Percentiles rank a stretch among this genome's conserved stretches.
These are phyloP conservation scores for Candida argentea DNA, from an alignment of 805 yeast species.

Conservation along the genomic window DNA sequence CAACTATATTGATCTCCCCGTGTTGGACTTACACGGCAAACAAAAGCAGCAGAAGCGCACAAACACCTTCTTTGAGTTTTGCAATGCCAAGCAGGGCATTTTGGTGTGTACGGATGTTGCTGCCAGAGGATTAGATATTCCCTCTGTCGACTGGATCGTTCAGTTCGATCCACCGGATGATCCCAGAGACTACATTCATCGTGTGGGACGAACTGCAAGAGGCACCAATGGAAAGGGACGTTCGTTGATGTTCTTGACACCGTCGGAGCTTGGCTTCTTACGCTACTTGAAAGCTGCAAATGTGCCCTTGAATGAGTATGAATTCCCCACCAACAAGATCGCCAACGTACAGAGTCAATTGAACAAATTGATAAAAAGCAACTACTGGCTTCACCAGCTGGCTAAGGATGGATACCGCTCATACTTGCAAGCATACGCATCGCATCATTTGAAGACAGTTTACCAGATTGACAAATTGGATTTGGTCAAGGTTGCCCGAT, in stretches of 20 bases:
- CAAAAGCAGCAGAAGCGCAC: slow-evolving; percentile 99
- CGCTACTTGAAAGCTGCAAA: slow-evolving; percentile 93
- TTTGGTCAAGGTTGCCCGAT: slow-evolving; percentile 86
- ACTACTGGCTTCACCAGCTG: slow-evolving; percentile 87
- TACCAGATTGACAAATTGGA: slow-evolving; percentile 94
- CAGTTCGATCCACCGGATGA: slow-evolving; percentile 99
- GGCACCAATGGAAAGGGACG: slow-evolving; percentile 84
- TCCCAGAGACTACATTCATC: slow-evolving; percentile 97
- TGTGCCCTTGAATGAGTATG: slow-evolving; percentile 95
- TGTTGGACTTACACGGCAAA: slow-evolving; percentile 91
- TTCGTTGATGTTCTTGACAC: slow-evolving; percentile 90
- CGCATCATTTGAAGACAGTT: slow-evolving; percentile 92
- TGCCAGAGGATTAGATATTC: slow-evolving; percentile 97
- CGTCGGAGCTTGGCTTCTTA: slow-evolving; percentile 88
- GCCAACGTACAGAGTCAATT: slow-evolving; percentile 94
- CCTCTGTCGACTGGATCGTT: slow-evolving; percentile 97
- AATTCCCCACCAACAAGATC: slow-evolving; percentile 86
- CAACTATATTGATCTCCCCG: slow-evolving; percentile 95
- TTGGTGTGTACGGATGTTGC: slow-evolving; percentile 97
- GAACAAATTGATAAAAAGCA: slow-evolving; percentile 81
- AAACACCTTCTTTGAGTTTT: slow-evolving; percentile 94
- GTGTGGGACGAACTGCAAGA: slow-evolving; percentile 99
- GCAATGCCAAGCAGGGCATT: slow-evolving; percentile 93
- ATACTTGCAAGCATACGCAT: slow-evolving; percentile 93
- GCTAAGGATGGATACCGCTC: slow-evolving; percentile 98